Evolutionary conservation across 2,329 filamentous ascomycete genomes (phyloP), one percentile per base, ranked within the genome.

Genomic region (Neonectria coccinea): DNA sequence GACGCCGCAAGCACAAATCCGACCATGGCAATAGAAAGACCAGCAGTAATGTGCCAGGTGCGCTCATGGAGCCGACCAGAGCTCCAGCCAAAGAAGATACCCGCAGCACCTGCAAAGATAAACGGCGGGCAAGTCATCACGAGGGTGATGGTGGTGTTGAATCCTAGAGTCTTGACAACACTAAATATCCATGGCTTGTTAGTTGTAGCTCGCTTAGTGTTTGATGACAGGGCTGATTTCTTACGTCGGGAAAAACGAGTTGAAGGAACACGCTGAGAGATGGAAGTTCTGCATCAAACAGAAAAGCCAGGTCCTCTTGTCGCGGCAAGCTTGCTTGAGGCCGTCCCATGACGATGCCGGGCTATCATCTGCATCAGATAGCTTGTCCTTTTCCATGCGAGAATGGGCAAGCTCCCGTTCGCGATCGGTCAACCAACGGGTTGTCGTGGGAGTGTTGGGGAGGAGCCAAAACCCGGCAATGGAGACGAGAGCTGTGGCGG

Each of bases 261-360:
- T 85, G 68, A 81, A 81, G 0, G 77, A 78, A 55, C 78, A 84
- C 1, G 85, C 84, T 1, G 82, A 83, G 12, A 86, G 75, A 70
- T 87, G 84, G 70, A 86, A 83, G 72, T 86, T 86, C 67, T 86
- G 83, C 84, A 87, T 86, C 39, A 86, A 76, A 5, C 81, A 82
- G 66, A 86, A 83, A 3, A 88, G 73, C 80, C 84, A 87, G 0
- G 85, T 81, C 56, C 84, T 79, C 67, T 81, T 83, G 63, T 88
- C 86, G 12, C 71, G 73, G 57, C 80, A 78, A 0, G 85, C 85
- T 63, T 84, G 80, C 70, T 81, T 81, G 31, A 87, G 78, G 3
- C 85, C 85, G 4, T 79, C 78, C 79, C 77, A 82, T 4, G 80
- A 79, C 5, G 78, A 83, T 5, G 79, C 80, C 45, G 74, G 64